Base-by-base conservation (phyloP, 768 basidiomycete species). In the Lactifluus pinguis region DNA sequence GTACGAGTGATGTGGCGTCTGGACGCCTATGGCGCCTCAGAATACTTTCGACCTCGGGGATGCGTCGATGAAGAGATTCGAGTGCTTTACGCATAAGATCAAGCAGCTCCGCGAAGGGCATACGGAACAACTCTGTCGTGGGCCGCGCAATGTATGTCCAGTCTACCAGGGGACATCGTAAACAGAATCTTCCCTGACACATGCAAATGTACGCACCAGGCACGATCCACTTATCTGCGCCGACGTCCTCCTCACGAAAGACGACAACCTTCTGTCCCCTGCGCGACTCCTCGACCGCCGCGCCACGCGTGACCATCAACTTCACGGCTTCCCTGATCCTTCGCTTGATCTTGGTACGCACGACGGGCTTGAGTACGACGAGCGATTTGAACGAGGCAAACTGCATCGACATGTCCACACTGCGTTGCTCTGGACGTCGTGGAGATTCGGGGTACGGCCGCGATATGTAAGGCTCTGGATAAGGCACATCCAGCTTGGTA, bases 231-330 rank as follows among this genome's bases (percentile, higher is more conserved):
- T 56, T 64, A 4, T 62, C 53, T 25, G 60, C 51, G 17, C 63
- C 63, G 13, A 56, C 44, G 29, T 64, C 63, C 34, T 21, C 50
- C 6, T n/a, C 39, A n/a, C 41, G 51, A 53, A 62, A 57, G 15
- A 53, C 55, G 9, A 64, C 7, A 6, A 64, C 8, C 8, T 25
- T 49, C 13, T 9, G 29, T 2, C 19, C 62, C 21, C 6, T 39
- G 49, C 19, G 25, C 49, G 49, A 49, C 39, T 36, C 32, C 39
- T 52, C 53, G 8, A 54, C 62, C 6, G 50, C 51, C 17, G 62
- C 58, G 7, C 62, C 58, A 8, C 63, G 63, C 45, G 63, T 55
- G 7, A 61, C 53, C 15, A 63, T 61, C 21, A 61, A 47, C 7
- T 10, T 19, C 36, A 56, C n/a, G 29, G 32, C 55, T 15, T 61